phyloP scores from a whole-genome alignment of 257 asterid species.

The Nicotiana noctiflora region DNA sequence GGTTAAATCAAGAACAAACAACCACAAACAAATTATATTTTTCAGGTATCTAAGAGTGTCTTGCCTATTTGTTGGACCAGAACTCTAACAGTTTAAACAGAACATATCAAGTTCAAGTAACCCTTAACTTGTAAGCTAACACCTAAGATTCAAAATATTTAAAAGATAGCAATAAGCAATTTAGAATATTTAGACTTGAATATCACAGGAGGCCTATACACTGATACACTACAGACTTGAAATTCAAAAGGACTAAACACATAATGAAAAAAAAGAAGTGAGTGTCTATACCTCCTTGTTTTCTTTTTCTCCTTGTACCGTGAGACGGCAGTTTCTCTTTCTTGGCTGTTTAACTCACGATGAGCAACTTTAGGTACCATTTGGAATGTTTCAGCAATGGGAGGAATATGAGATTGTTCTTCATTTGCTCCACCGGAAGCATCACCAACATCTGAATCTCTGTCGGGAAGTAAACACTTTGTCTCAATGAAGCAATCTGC shows the following conservation, averaged over 20 bases:
- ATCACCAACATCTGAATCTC: conserved; percentile 52
- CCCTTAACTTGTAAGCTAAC: background rate
- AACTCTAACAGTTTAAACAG: background rate
- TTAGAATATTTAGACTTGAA: background rate
- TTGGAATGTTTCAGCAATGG: conserved; percentile 27
- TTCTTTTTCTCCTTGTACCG: conserved; percentile 91
- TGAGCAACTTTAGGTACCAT: conserved; percentile 26
- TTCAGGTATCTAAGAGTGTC: too few species aligned
- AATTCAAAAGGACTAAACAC: background rate
- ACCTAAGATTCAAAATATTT: background rate
- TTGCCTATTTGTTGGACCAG: background rate
- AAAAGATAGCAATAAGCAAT: background rate
- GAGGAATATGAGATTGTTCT: conserved; percentile 29
- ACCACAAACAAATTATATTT: too few species aligned
- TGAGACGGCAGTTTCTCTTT: conserved; percentile 73
- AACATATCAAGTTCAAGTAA: background rate
- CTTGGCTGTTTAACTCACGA: conserved; percentile 70
- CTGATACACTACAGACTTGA: background rate
- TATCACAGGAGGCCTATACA: background rate
- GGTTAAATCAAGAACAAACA: too few species aligned
- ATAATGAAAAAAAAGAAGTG: background rate
- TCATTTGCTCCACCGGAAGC: conserved; percentile 29
- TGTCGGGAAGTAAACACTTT: conserved; percentile 54
- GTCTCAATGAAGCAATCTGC: conserved; percentile 32
- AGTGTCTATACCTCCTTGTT: conserved; percentile 60